These are phyloP conservation scores for Ciborinia camelliae DNA, from an alignment of 2,329 filamentous ascomycete species.

Conservation along the genomic window DNA sequence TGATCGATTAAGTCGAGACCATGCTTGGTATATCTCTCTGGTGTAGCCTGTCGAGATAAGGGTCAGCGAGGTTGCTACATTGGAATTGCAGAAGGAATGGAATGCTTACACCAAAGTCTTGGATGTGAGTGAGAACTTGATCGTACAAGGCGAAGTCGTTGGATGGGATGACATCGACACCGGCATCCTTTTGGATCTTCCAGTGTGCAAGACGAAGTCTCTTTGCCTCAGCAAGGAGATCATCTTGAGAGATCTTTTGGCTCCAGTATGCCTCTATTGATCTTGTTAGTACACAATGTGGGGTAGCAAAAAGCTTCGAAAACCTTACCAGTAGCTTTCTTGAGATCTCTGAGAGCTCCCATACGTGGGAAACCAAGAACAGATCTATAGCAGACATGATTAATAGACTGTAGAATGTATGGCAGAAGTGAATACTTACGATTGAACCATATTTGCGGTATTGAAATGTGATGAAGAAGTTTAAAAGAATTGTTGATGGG, in stretches of 20 bases:
- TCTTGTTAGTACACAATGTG: slow-evolving; percentile 18
- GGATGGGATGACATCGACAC: slow-evolving; percentile 96
- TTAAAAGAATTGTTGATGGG: neutral
- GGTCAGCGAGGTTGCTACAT: slow-evolving; percentile 18
- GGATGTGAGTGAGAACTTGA: slow-evolving; percentile 95
- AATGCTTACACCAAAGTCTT: slow-evolving; percentile 83
- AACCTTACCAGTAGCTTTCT: slow-evolving; percentile 76
- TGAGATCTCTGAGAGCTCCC: slow-evolving; percentile 97
- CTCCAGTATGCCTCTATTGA: slow-evolving; percentile 82
- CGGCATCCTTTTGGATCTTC: slow-evolving; percentile 99
- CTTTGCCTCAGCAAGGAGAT: slow-evolving; percentile 93
- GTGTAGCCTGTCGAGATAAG: slow-evolving; percentile 61
- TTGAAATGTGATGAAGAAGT: slow-evolving; percentile 17
- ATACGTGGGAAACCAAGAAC: slow-evolving; percentile 99
- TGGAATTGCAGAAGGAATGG: neutral
- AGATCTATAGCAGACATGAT: slow-evolving; percentile 41
- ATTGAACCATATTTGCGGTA: slow-evolving; percentile 55
- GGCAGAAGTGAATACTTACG: slow-evolving; percentile 43
- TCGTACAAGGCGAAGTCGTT: slow-evolving; percentile 99
- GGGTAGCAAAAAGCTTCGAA: slow-evolving; percentile 2
- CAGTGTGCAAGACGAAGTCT: slow-evolving; percentile 94
- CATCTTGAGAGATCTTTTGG: slow-evolving; percentile 87
- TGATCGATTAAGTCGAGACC: slow-evolving; percentile 85
- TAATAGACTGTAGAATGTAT: slow-evolving; percentile 20
- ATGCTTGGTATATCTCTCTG: slow-evolving; percentile 90